Percentiles rank a stretch among this genome's conserved stretches.
Evolutionary conservation across 768 basidiomycete species (phyloP).

Genomic region (Nidularia sp.): DNA sequence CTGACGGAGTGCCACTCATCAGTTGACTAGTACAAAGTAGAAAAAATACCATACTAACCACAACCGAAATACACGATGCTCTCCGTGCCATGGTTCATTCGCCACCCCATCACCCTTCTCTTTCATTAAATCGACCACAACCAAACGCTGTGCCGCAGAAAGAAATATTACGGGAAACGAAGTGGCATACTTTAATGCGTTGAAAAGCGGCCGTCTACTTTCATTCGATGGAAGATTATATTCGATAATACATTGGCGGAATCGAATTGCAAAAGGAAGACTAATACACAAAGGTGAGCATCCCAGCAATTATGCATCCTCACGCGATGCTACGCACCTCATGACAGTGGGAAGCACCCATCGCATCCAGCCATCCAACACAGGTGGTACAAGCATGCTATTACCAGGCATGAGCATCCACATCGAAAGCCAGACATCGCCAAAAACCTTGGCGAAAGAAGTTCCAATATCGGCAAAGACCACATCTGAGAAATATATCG

Average conservation of each 20-base stretch:
- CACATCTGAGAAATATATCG: slow-evolving; percentile 86
- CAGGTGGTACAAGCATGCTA: slow-evolving; percentile 62
- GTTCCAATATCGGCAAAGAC: slow-evolving; percentile 95
- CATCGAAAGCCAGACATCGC: slow-evolving; percentile 87
- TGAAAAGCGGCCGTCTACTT: slow-evolving; percentile 73
- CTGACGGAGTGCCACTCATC: slow-evolving; percentile 30
- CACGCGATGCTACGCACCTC: slow-evolving; percentile 51
- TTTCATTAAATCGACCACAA: slow-evolving; percentile 54
- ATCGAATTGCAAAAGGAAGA: slow-evolving; percentile 85
- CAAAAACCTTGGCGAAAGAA: slow-evolving; percentile 94
- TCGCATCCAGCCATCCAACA: slow-evolving; percentile 56
- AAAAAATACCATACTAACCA: slow-evolving; percentile 52
- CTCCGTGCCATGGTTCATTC: slow-evolving; percentile 62
- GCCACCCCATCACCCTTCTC: slow-evolving; percentile 39
- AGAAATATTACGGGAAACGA: slow-evolving; percentile 95
- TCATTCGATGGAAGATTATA: slow-evolving; percentile 60
- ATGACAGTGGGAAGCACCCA: slow-evolving; percentile 84
- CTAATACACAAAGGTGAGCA: slow-evolving; percentile 19
- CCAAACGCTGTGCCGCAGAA: slow-evolving; percentile 82
- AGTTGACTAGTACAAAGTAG: neutral
- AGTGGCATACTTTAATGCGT: slow-evolving; percentile 94
- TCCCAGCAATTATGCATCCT: neutral
- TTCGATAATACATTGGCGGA: slow-evolving; percentile 93
- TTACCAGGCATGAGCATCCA: slow-evolving; percentile 86
- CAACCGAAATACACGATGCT: slow-evolving; percentile 75